These are phyloP conservation scores for Lenwebbia sp. DNA, from an alignment of 345 rosid genomes.

Conservation along the genomic window DNA sequence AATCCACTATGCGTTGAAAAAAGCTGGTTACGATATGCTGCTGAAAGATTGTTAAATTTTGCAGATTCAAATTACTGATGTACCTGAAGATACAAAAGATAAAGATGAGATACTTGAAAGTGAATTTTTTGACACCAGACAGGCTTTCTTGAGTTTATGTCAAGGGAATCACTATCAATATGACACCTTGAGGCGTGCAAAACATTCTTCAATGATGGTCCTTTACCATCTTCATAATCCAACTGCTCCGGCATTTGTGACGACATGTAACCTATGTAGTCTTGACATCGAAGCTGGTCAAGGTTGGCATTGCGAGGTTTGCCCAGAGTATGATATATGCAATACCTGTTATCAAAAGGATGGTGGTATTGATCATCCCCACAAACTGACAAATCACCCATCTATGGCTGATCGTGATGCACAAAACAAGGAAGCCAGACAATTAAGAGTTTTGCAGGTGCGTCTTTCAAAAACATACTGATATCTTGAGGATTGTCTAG, in stretches of 20 bases:
- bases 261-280: conserved; percentile 76
- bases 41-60: conserved; percentile 1
- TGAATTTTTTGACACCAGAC: conserved; percentile 95
- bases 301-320: conserved; percentile 98
- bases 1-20: background rate
- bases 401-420: conserved; percentile 88
- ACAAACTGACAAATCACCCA: conserved; percentile 88
- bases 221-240: conserved; percentile 99
- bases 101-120: conserved; percentile 96
- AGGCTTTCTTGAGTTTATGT: conserved; percentile 96
- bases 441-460: conserved; percentile 78
- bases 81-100: conserved; percentile 78
- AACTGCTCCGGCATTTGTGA: conserved; percentile 96
- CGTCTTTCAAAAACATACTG: background rate
- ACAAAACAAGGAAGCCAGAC: conserved; percentile 96
- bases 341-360: conserved; percentile 79
- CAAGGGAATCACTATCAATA: conserved; percentile 99
- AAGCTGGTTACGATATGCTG: background rate
- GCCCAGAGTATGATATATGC: conserved; percentile 96
- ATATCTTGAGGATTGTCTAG: background rate
- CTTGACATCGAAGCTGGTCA: conserved; percentile 97
- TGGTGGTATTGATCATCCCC: conserved; percentile 81
- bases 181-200: conserved; percentile 95
- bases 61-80: conserved; percentile 62
- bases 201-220: conserved; percentile 99